phyloP scores from a whole-genome alignment of 192 early-diverging fungal genomes.

The Spizellomyces sp. region DNA sequence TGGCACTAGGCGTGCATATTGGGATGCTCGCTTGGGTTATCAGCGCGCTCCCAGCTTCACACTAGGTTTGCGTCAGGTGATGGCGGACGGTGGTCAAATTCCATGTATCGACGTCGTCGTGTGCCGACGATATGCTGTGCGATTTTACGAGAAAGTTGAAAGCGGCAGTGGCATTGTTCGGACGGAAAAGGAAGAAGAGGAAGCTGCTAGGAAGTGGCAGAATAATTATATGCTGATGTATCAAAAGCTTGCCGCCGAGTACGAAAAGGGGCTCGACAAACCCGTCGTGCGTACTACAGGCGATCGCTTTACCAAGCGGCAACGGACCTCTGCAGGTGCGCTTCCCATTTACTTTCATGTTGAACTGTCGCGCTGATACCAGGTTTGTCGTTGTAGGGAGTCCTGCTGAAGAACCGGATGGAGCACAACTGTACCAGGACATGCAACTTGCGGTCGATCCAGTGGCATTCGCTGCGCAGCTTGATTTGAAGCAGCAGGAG shows the following conservation, averaged over 20 bases:
- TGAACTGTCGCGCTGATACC: background rate
- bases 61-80: constrained; percentile 35
- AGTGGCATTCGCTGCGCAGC: background rate
- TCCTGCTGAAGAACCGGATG: background rate
- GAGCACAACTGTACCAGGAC: background rate
- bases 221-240: background rate
- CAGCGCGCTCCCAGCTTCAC: constrained; percentile 36
- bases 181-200: constrained; percentile 57
- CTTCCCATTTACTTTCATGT: background rate
- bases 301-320: background rate
- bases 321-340: background rate
- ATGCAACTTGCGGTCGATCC: constrained; percentile 1
- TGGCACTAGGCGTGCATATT: constrained; percentile 53
- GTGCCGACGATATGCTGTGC: constrained; percentile 54
- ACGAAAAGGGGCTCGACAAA: constrained; percentile 1
- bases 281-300: background rate
- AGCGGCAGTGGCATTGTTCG: constrained; percentile 46
- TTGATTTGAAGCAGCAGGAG: background rate
- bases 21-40: constrained; percentile 69
- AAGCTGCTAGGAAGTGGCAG: constrained; percentile 30
- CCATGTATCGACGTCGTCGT: constrained; percentile 65
- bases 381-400: background rate
- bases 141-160: constrained; percentile 51
- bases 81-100: constrained; percentile 60
- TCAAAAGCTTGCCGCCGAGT: background rate